A percentile compares a stretch with the other conserved stretches of the same genome.
Conservation (phyloP, 495 filamentous ascomycete genomes). For the Podospora sp. region DNA sequence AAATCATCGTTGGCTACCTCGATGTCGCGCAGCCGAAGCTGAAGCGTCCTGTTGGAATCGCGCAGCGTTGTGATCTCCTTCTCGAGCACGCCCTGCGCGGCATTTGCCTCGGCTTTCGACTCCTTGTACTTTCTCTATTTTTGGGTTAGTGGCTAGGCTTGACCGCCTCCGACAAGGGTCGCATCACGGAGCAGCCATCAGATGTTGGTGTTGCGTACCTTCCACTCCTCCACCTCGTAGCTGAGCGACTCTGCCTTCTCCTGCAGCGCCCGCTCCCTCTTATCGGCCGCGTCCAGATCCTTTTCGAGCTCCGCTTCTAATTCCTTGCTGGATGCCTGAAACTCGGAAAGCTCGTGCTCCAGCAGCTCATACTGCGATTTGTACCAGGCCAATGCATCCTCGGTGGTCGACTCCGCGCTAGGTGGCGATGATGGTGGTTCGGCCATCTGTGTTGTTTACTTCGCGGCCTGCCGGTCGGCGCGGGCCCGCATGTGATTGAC, state of each 20-base stretch:
- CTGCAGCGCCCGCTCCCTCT: constrained; percentile 80
- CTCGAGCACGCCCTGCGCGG: constrained; percentile 82
- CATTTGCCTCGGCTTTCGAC: constrained; percentile 80
- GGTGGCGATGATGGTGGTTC: constrained; percentile 66
- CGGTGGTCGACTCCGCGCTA: constrained; percentile 56
- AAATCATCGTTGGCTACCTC: constrained; percentile 98
- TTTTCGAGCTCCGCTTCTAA: constrained; percentile 94
- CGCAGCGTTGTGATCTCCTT: constrained; percentile 94
- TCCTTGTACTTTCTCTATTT: constrained; percentile 92
- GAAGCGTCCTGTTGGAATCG: constrained; percentile 77
- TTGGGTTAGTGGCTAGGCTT: constrained; percentile 24
- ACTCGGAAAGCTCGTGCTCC: constrained; percentile 88
- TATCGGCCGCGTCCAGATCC: constrained; percentile 94
- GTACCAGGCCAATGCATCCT: constrained; percentile 86
- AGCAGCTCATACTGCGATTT: constrained; percentile 94
- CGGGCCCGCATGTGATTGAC: constrained; percentile 34
- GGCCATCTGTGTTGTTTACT: constrained; percentile 50
- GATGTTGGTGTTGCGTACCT: constrained; percentile 60
- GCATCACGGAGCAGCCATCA: neutral
- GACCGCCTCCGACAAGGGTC: constrained; percentile 10
- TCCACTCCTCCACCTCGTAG: constrained; percentile 97
- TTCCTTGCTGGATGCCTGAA: constrained; percentile 91
- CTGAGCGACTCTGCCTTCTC: constrained; percentile 81
- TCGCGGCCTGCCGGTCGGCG: constrained; percentile 23
- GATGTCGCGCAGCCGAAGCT: constrained; percentile 85